These are phyloP conservation scores for Fusarium verticillioides DNA, from an alignment of 2,329 filamentous ascomycete genomes.

Conservation along the genomic window DNA sequence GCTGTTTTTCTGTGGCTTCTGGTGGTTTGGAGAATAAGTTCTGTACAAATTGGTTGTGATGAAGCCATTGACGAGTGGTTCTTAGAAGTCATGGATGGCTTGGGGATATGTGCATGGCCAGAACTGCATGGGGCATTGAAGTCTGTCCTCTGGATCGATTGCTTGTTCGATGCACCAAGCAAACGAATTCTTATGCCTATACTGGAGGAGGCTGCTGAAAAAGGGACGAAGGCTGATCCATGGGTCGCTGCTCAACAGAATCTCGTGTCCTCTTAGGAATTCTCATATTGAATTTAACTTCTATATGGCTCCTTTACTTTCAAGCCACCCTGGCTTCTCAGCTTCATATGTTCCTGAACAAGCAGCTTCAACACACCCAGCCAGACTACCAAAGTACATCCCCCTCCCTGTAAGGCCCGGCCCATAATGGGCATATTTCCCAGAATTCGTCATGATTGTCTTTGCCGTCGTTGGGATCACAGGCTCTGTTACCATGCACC, in stretches of 20 bases:
- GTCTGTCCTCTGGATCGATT: constrained; percentile 32
- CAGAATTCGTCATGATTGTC: constrained; percentile 34
- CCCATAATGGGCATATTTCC: constrained; percentile 36
- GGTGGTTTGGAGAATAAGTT: neutral
- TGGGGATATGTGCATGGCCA: constrained; percentile 9
- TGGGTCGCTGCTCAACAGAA: neutral
- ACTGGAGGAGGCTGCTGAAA: neutral
- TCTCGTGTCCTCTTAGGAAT: neutral
- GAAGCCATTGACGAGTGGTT: neutral
- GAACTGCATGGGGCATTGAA: constrained; percentile 8
- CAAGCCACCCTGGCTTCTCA: constrained; percentile 12
- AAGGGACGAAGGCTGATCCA: neutral
- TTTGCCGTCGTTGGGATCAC: constrained; percentile 10
- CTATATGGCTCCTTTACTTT: neutral
- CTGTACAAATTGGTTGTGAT: rapidly evolving
- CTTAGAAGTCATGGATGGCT: neutral
- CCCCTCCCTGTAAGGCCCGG: constrained; percentile 26
- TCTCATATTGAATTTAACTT: rapidly evolving
- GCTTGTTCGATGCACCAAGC: constrained; percentile 1
- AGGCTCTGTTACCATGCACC: constrained; percentile 31
- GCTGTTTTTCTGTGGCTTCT: constrained; percentile 25
- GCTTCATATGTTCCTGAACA: constrained; percentile 19
- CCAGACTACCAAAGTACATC: constrained; percentile 43
- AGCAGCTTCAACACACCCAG: constrained; percentile 39
- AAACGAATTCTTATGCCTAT: neutral